Evolutionary conservation across 164 flowering plant species (phyloP).

Genomic region (Dillenia suffruticosa): DNA sequence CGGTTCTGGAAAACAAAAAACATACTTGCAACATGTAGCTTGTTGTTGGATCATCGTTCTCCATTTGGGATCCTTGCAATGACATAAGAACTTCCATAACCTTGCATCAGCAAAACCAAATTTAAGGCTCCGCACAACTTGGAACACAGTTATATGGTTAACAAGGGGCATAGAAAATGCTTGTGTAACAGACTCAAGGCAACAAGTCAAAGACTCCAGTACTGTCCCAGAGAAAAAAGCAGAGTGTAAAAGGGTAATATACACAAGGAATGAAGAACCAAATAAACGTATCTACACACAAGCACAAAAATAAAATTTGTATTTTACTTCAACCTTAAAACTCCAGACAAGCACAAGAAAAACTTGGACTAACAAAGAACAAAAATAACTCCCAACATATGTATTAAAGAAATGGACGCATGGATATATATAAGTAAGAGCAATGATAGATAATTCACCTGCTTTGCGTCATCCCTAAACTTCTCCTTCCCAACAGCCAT

Average conservation of each 20-base stretch:
- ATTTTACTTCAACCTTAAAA: too few species aligned
- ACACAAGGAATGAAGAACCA: too few species aligned
- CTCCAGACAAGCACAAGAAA: too few species aligned
- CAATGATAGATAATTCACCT: slow-evolving; percentile 4
- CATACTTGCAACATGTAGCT: slow-evolving; percentile 27
- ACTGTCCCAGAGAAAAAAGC: not conserved
- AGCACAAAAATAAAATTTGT: too few species aligned
- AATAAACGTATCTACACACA: too few species aligned
- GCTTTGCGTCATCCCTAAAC: slow-evolving; percentile 24
- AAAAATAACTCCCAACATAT: too few species aligned
- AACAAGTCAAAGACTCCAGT: not conserved
- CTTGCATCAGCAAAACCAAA: slow-evolving; percentile 8
- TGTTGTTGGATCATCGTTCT: slow-evolving; percentile 31
- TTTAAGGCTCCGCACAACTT: not conserved
- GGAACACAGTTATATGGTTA: not conserved
- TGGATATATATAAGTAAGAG: too few species aligned
- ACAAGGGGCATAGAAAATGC: not conserved
- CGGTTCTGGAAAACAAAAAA: not conserved
- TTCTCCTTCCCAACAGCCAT: slow-evolving; percentile 41
- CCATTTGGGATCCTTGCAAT: slow-evolving; percentile 24
- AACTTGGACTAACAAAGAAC: too few species aligned
- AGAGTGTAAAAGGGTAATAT: not conserved
- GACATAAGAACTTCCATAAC: slow-evolving; percentile 26
- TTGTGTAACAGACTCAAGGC: not conserved
- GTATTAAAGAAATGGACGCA: too few species aligned